Evolutionary conservation across 1,139 yeast species (phyloP), one percentile per base, ranked within the genome.

Genomic region (Yamadazyma jaroonii): DNA sequence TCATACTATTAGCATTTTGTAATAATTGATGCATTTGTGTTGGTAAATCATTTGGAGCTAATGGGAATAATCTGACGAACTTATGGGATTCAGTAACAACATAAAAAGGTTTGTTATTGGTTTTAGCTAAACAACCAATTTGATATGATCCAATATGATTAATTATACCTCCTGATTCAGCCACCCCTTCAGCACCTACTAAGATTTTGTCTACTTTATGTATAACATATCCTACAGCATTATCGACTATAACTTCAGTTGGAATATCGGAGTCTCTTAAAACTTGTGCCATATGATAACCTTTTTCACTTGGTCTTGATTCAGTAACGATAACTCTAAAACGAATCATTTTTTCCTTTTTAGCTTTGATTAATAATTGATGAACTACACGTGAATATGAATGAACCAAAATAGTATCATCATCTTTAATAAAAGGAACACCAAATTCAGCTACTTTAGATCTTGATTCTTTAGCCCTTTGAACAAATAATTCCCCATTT

Each of bases 121-220:
- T 81, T 50, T 86, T 84, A 4, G 98, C 97, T 46, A 94, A 66
- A 38, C 95, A 94, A 20, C 97, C 97, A 37, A 92, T 84, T 54
- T 94, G 97, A 61, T 88, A 92, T 2, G 96, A 82, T 3, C 99
- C 99, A 47, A 94, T 85, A 55, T 90, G 94, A 61, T 92, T 92
- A 50, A 92, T 90, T 37, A 94, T 89, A 27, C 99, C 99, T 40
- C 99, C 99, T 59, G 95, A 84, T 67, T 92, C 99, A 3, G 96
- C 96, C 4, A 92, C 98, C 46, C 99, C 99, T 62, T 92, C 98
- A 1, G 98, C 98, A 40, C 99, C 99, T 46, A 92, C 94, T 47
- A 94, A 77, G 7, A 94, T 85, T 62, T 92, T 90, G 64, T 90
- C 96, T 10, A 90, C 90, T 57, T 84, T 84, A 59, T 88, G 94